phyloP scores from a whole-genome alignment of 306 rosid genomes.

The Vigna trinervia region DNA sequence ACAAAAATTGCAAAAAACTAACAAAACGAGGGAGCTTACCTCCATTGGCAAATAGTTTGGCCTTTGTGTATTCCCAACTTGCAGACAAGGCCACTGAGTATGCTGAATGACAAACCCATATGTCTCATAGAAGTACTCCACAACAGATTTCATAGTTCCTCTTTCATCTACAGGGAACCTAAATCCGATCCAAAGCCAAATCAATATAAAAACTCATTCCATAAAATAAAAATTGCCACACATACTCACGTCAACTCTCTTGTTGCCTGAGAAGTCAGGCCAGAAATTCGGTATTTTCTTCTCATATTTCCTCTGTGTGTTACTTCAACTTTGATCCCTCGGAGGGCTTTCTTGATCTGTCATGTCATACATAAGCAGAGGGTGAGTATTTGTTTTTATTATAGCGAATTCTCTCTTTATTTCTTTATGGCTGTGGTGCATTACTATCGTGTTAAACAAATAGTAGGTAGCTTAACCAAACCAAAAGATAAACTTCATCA shows the following conservation, averaged over 20 bases:
- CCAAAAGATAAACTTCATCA: not conserved
- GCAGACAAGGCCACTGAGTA: constrained; percentile 95
- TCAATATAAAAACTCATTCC: constrained; percentile 22
- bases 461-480: not conserved
- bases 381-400: not conserved
- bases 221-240: not conserved
- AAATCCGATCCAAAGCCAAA: constrained; percentile 16
- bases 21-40: constrained; percentile 47
- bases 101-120: constrained; percentile 89
- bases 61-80: constrained; percentile 90
- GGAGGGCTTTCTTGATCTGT: constrained; percentile 93
- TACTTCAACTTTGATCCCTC: constrained; percentile 97
- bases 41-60: constrained; percentile 98
- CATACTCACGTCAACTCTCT: constrained; percentile 83
- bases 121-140: constrained; percentile 86
- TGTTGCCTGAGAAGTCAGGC: constrained; percentile 92
- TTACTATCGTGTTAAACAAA: not conserved
- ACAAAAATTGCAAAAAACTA: not conserved
- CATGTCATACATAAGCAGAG: constrained; percentile 38
- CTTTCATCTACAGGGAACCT: constrained; percentile 97
- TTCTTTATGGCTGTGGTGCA: not conserved
- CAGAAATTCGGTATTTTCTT: constrained; percentile 90
- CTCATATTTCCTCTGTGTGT: constrained; percentile 97
- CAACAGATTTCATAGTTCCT: constrained; percentile 93
- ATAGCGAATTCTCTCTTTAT: not conserved